Evolutionary conservation across 2,329 filamentous ascomycete genomes (phyloP).

Genomic region (Orbilia brochopaga): DNA sequence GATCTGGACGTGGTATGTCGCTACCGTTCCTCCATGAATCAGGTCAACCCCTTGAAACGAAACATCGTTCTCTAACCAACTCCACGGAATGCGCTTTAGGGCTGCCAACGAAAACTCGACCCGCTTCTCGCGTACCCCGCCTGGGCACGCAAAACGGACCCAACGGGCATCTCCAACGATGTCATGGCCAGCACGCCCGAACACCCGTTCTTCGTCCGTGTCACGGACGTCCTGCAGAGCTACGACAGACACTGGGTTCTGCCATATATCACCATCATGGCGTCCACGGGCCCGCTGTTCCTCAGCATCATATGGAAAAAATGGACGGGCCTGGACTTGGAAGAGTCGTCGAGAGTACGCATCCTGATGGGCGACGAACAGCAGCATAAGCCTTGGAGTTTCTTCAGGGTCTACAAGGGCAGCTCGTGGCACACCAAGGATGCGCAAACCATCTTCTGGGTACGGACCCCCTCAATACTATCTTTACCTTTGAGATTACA

Average conservation of each 20-base stretch:
- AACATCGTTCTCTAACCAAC: conserved; percentile 1
- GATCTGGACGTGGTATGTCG: conserved; percentile 73
- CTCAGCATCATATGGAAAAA: conserved; percentile 77
- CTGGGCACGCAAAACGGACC: conserved; percentile 73
- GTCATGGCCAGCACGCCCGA: conserved; percentile 75
- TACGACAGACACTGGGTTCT: conserved; percentile 73
- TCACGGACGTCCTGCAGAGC: conserved; percentile 70
- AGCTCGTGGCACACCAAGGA: conserved; percentile 62
- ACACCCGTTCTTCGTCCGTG: conserved; percentile 75
- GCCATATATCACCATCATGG: conserved; percentile 80
- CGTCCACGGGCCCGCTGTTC: conserved; percentile 76
- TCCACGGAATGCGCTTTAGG: conserved; percentile 58
- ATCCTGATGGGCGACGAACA: conserved; percentile 73
- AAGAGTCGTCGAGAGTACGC: conserved; percentile 65
- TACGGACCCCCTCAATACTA: conserved; percentile 51
- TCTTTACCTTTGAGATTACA: not conserved
- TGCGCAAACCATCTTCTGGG: conserved; percentile 62
- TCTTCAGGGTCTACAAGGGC: conserved; percentile 68
- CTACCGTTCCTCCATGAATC: not conserved
- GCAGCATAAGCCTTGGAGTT: conserved; percentile 70
- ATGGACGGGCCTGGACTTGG: conserved; percentile 66
- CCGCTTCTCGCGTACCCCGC: conserved; percentile 72
- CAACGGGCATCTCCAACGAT: conserved; percentile 81
- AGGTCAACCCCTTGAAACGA: not conserved
- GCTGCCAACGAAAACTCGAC: conserved; percentile 72